Base-by-base conservation (phyloP, 1,284 basidiomycete genomes). In the Ceratobasidium sp. region DNA sequence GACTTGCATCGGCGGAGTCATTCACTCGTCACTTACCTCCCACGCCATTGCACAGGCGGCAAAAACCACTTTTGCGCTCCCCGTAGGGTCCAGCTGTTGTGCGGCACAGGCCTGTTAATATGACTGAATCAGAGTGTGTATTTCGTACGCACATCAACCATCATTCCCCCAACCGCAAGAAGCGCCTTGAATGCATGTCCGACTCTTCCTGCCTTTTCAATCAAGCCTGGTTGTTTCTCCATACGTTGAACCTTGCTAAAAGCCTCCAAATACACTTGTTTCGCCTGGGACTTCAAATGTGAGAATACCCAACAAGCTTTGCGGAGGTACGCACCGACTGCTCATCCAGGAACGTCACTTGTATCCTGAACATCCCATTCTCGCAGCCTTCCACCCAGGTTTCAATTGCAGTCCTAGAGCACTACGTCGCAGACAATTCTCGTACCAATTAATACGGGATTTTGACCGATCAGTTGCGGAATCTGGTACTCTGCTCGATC, bases 21-120 rank as follows among this genome's bases (percentile, higher is more conserved):
- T n/a, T n/a, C n/a, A n/a, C n/a, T n/a, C n/a, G n/a, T n/a, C n/a
- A 49, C 62, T 2, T 34, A 48, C 62, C 39, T 64, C 31, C 62
- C 62, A 64, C 11, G 43, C 62, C 19, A n/a, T 46, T 1, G 22
- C 48, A 13, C 24, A 64, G 2, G 31, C 22, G 1, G 27, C 11
- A 14, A 51, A 64, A 29, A 13, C 62, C 2, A 49, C 31, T 22
- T 51, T 37, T 16, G 46, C 62, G 11, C 58, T n/a, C 8, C 46
- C 29, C 2, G 46, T 49, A 2, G 46, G 43, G 16, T 48, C 62
- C 6, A 49, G 13, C 43, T 34, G 46, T 6, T 51, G 24, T 51
- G 4, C 48, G n/a, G n/a, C n/a, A n/a, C n/a, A n/a, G n/a, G n/a
- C n/a, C n/a, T n/a, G n/a, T n/a, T n/a, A n/a, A n/a, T 39, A 37